Evolutionary conservation across 2,329 filamentous ascomycete genomes (phyloP), one percentile per base, ranked within the genome.

Genomic region (Epichloe brachyelytri): DNA sequence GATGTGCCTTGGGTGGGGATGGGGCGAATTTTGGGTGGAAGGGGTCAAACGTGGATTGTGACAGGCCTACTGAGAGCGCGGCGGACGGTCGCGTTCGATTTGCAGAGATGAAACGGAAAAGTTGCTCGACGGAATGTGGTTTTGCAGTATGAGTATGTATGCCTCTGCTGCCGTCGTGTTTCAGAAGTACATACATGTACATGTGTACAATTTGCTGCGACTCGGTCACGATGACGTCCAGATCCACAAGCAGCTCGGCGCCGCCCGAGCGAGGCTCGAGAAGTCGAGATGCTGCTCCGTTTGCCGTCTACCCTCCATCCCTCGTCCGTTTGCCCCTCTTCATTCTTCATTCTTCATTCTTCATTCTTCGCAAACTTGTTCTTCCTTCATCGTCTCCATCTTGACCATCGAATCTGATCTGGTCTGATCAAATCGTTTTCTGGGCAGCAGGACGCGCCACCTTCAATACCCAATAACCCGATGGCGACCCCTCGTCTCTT

Each of bases 401-500:
- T 30, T 30, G 26, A 30, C 26, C 7, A 30, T 30, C 26, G 7
- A 30, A 30, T 10, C 26, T 30, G 8, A 8, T 30, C 26, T 30
- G 26, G 26, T 10, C 26, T 10, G 26, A 30, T 30, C 26, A 10
- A 30, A 30, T 30, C 26, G 8, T 26, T 26, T 26, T 26, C 6
- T 7, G 8, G 26, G 26, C 26, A 30, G 26, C 26, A 30, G 22
- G 22, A 26, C 22, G 26, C 26, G 26, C 2, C 12, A 17, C 43
- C 43, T 7, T 30, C 26, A 15, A 33, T 4, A 12, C 43, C 17
- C 12, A 15, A 8, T 20, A 33, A 8, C 6, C 7, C 7, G 30
- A 64, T 64, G 63, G 53, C 62, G 20, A 80, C 83, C 2, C 86
- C 87, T 2, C 78, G 86, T 49, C 82, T 87, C 64, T 91, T 91